Evolutionary conservation across 169 alveolate species (phyloP).

Genomic region (Babesia bigemina): DNA sequence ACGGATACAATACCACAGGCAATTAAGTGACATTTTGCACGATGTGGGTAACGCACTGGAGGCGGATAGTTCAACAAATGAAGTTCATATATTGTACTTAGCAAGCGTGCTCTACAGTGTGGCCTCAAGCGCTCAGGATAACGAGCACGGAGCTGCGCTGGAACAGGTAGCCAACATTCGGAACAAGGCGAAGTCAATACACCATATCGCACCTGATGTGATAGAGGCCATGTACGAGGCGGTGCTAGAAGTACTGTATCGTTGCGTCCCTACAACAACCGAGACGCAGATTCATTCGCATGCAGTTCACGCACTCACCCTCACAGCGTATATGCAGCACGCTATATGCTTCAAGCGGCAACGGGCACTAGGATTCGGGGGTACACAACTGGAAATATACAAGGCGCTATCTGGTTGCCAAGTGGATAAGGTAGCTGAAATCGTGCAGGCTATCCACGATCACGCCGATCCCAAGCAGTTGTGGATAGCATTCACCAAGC

Average conservation of each 20-base stretch:
- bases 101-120: constrained; percentile 12
- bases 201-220: background rate
- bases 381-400: constrained; percentile 20
- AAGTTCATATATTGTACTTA: constrained; percentile 1
- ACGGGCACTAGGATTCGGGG: constrained; percentile 13
- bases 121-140: background rate
- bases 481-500: constrained; percentile 14
- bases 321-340: constrained; percentile 11
- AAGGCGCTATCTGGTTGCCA: constrained; percentile 27
- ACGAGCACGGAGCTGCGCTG: background rate
- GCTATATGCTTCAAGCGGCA: constrained; percentile 15
- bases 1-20: background rate
- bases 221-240: constrained; percentile 1
- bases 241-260: constrained; percentile 1
- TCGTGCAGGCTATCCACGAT: constrained; percentile 1
- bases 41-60: background rate
- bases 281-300: background rate
- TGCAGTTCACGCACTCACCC: constrained; percentile 15
- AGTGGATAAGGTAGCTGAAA: constrained; percentile 2
- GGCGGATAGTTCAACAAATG: background rate
- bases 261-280: background rate
- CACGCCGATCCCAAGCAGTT: constrained; percentile 2
- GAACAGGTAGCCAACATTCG: background rate
- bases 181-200: background rate
- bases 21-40: background rate